Conservation (phyloP, 768 basidiomycete species). For the Mycena galericulata region DNA sequence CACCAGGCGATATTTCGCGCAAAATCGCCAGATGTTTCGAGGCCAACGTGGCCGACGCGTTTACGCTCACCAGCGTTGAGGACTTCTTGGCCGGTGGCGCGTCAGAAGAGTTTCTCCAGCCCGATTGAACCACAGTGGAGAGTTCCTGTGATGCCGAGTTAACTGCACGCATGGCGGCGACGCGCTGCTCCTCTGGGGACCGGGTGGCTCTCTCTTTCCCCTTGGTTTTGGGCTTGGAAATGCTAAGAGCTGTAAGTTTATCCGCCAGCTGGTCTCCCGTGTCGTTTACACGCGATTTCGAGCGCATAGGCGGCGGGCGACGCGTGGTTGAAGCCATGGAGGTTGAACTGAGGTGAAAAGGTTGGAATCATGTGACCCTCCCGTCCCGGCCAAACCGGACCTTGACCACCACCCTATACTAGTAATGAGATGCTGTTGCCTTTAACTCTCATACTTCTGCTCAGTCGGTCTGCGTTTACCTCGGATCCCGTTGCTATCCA, state of each 20-base stretch:
- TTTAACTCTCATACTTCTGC: constrained; percentile 12
- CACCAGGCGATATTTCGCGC: constrained; percentile 56
- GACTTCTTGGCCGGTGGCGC: constrained; percentile 40
- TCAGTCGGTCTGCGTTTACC: constrained; percentile 6
- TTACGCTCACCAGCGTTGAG: constrained; percentile 46
- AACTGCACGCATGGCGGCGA: constrained; percentile 70
- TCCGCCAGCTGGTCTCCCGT: constrained; percentile 22
- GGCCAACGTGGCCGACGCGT: constrained; percentile 52
- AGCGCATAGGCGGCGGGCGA: constrained; percentile 23
- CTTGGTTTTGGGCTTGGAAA: constrained; percentile 29
- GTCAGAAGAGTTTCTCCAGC: constrained; percentile 64
- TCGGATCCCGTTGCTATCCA: constrained; percentile 2
- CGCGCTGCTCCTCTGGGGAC: constrained; percentile 51
- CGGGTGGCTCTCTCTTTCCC: constrained; percentile 27
- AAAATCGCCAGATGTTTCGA: constrained; percentile 59
- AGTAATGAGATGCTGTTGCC: constrained; percentile 8
- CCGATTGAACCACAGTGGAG: constrained; percentile 63
- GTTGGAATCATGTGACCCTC: too few species aligned
- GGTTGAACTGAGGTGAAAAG: not conserved
- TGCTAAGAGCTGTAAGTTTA: constrained; percentile 21
- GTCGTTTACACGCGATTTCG: constrained; percentile 26
- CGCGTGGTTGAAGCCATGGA: constrained; percentile 32
- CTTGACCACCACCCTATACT: too few species aligned
- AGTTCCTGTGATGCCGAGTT: constrained; percentile 73
- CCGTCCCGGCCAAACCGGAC: too few species aligned